Conservation (phyloP, 164 flowering plant species). For the Vitis vinifera region ASM3070453v1 NC_081808.1:5749501-5750000, state of each 20-base stretch:
- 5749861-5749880: neutral
- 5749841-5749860: neutral
- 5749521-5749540: no score
- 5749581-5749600: no score
- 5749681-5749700: constrained; percentile 1
- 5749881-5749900: neutral
- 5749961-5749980: neutral
- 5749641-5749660: neutral
- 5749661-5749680: constrained; percentile 5
- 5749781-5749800: neutral
- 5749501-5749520: no score
- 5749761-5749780: neutral
- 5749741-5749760: neutral
- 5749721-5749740: constrained; percentile 2
- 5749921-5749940: neutral
- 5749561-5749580: no score
- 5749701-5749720: constrained; percentile 1
- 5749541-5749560: no score
- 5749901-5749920: neutral
- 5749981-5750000: neutral
- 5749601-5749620: no score
- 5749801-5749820: neutral
- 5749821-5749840: no score
- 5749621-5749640: no score
- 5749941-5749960: neutral